phyloP scores from a whole-genome alignment of 129 eudicot genomes.

The Flaveria ramosissima region DNA sequence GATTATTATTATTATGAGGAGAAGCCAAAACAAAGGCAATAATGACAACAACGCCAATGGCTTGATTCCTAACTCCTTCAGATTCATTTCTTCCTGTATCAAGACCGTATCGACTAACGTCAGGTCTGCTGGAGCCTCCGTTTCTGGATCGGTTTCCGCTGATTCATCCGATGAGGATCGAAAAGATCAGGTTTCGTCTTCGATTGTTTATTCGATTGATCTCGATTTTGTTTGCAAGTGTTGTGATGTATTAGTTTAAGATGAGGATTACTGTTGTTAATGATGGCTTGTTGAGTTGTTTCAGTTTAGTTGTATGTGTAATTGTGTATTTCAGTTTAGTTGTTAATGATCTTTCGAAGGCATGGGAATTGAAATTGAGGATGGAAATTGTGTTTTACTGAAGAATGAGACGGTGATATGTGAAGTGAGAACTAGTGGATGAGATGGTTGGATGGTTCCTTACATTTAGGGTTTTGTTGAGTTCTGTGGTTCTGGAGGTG shows the following conservation, averaged over 20 bases:
- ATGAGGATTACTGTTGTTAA: slow-evolving; percentile 2
- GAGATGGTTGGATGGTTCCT: slow-evolving; percentile 21
- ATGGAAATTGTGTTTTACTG: neutral
- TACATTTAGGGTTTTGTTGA: slow-evolving; percentile 20
- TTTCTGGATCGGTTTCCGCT: slow-evolving; percentile 55
- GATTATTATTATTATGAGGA: slow-evolving; percentile 52
- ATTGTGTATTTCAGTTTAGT: neutral
- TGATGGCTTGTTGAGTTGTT: too few relatives aligned
- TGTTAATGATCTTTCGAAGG: neutral
- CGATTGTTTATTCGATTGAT: slow-evolving; percentile 9
- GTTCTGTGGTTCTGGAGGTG: slow-evolving; percentile 19
- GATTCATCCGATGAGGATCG: slow-evolving; percentile 50
- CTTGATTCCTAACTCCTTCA: slow-evolving; percentile 54
- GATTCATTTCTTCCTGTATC: slow-evolving; percentile 65
- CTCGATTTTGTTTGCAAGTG: neutral
- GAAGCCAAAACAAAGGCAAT: slow-evolving; percentile 40
- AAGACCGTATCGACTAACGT: slow-evolving; percentile 70
- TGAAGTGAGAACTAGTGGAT: slow-evolving; percentile 27
- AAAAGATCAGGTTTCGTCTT: slow-evolving; percentile 65
- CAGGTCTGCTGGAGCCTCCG: slow-evolving; percentile 66
- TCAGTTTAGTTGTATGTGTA: slow-evolving; percentile 7
- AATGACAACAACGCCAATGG: slow-evolving; percentile 43
- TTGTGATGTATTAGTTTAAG: slow-evolving; percentile 3
- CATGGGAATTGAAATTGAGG: neutral
- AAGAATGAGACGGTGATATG: slow-evolving; percentile 11